phyloP scores from a whole-genome alignment of 2,329 filamentous ascomycete genomes.

The Hypoxylon sp. region DNA sequence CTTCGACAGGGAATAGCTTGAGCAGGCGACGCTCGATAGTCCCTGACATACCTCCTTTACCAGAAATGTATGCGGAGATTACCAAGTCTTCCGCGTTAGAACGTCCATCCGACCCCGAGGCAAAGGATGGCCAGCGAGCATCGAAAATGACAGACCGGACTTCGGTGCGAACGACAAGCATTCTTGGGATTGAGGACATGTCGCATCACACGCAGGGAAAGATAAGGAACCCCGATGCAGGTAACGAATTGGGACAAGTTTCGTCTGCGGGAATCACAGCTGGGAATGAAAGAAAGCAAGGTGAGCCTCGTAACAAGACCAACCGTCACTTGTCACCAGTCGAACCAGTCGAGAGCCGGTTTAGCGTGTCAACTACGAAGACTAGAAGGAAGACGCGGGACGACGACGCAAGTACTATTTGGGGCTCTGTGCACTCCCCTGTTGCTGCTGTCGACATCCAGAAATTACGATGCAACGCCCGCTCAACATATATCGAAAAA shows the following conservation, averaged over 20 bases:
- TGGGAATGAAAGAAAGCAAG: slow-evolving; percentile 21
- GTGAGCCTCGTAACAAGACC: slow-evolving; percentile 38
- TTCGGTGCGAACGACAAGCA: slow-evolving; percentile 51
- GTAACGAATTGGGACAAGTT: slow-evolving; percentile 48
- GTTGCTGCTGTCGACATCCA: slow-evolving; percentile 55
- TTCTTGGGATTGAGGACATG: slow-evolving; percentile 50
- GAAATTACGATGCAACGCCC: slow-evolving; percentile 51
- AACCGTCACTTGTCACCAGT: slow-evolving; percentile 61
- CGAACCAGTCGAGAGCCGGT: slow-evolving; percentile 51
- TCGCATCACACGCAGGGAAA: slow-evolving; percentile 41
- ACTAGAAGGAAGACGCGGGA: slow-evolving; percentile 48
- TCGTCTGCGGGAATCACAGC: slow-evolving; percentile 50
- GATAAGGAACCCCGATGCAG: slow-evolving; percentile 19
- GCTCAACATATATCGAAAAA: slow-evolving; percentile 51
- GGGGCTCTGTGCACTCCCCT: slow-evolving; percentile 61
- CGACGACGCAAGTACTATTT: slow-evolving; percentile 55
- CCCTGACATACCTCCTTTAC: slow-evolving; percentile 54
- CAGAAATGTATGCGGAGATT: slow-evolving; percentile 42
- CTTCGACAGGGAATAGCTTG: slow-evolving; percentile 15
- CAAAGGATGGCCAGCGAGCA: slow-evolving; percentile 33
- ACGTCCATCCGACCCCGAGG: slow-evolving; percentile 39
- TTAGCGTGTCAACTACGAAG: slow-evolving; percentile 47
- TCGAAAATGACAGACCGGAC: slow-evolving; percentile 49
- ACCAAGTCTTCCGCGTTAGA: slow-evolving; percentile 36
- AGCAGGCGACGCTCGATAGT: slow-evolving; percentile 51